These are phyloP conservation scores for Quercus engelmannii DNA, from an alignment of 306 rosid species.

Conservation along the genomic window DNA sequence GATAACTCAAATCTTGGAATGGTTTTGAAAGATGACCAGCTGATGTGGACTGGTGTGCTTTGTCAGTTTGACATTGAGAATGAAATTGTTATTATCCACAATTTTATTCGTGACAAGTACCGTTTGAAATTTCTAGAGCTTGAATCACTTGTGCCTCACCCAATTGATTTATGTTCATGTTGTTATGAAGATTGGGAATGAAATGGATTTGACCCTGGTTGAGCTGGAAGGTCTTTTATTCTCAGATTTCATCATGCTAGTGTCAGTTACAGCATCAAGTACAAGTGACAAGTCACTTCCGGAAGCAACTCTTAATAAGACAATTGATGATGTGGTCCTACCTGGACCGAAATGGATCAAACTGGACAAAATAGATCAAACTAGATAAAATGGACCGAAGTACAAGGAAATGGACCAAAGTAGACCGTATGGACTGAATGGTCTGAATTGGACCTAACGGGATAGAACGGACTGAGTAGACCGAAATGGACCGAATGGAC, in stretches of 20 bases:
- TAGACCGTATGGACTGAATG: no score
- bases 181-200: constrained; percentile 94
- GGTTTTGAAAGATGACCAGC: constrained; percentile 81
- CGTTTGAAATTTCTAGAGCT: constrained; percentile 90
- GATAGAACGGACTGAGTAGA: no score
- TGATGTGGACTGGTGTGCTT: constrained; percentile 83
- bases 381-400: no score
- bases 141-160: constrained; percentile 86
- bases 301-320: constrained; percentile 74
- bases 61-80: constrained; percentile 91
- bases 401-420: no score
- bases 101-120: constrained; percentile 85
- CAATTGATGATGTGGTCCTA: constrained; percentile 35
- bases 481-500: no score
- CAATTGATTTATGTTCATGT: constrained; percentile 95
- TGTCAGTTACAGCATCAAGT: constrained; percentile 91
- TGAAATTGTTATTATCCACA: constrained; percentile 83
- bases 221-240: constrained; percentile 91
- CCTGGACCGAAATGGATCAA: no score
- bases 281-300: constrained; percentile 96
- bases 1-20: constrained; percentile 51
- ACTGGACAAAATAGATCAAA: no score
- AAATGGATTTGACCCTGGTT: constrained; percentile 87
- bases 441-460: no score
- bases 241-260: constrained; percentile 87